Evolutionary conservation across 352 stramenopile species (phyloP).

Genomic region (Albugo laibachii): DNA sequence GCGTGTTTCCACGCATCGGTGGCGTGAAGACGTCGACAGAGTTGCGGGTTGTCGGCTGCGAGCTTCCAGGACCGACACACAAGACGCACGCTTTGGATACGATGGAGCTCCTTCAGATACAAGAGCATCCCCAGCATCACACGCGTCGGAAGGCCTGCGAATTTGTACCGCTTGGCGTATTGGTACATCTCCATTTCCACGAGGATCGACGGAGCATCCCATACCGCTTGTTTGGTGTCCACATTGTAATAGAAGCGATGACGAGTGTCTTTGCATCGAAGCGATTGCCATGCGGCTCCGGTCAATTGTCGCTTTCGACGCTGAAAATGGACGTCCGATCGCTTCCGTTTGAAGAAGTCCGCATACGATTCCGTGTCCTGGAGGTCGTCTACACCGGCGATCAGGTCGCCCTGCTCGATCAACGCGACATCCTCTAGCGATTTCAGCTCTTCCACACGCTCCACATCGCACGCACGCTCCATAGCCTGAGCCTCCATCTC

Average conservation of each 20-base stretch:
- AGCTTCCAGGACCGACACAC: conserved; percentile 36
- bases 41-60: conserved; percentile 16
- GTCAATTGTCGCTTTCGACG: conserved; percentile 31
- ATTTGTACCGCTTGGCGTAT: conserved; percentile 37
- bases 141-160: conserved; percentile 48
- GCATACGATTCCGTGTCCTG: conserved; percentile 13
- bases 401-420: conserved; percentile 49
- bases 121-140: conserved; percentile 67
- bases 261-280: conserved; percentile 40
- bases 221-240: conserved; percentile 86
- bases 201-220: conserved; percentile 81
- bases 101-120: conserved; percentile 59
- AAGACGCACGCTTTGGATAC: conserved; percentile 14
- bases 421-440: conserved; percentile 28
- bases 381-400: conserved; percentile 13
- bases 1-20: conserved; percentile 10
- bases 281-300: conserved; percentile 30
- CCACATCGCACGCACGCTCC: conserved; percentile 24
- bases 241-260: conserved; percentile 87
- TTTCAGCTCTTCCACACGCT: conserved; percentile 41
- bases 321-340: conserved; percentile 29
- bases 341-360: conserved; percentile 37
- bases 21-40: conserved; percentile 27
- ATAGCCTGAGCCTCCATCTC: conserved; percentile 3
- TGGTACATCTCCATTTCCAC: conserved; percentile 76